phyloP scores from a whole-genome alignment of 2,329 filamentous ascomycete species.

The Albifimbria verrucaria region DNA sequence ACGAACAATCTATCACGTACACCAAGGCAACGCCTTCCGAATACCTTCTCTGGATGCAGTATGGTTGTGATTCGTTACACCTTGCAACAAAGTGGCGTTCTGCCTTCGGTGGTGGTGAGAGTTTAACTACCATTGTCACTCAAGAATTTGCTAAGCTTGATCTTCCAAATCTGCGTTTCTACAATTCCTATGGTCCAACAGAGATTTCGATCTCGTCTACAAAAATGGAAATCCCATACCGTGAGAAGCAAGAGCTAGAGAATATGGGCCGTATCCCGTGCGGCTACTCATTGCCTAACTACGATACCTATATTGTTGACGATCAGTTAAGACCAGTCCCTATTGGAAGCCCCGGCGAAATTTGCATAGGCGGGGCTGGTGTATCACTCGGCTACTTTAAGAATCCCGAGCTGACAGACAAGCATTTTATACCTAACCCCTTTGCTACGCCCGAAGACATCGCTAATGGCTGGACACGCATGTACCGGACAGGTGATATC shows the following conservation, averaged over 20 bases:
- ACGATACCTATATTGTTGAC: slow-evolving; percentile 40
- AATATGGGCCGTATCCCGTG: slow-evolving; percentile 12
- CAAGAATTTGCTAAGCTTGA: slow-evolving; percentile 10
- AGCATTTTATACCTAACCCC: slow-evolving; percentile 12
- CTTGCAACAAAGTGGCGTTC: slow-evolving; percentile 3
- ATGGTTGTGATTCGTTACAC: neutral
- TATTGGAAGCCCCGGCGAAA: slow-evolving; percentile 15
- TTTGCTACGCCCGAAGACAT: slow-evolving; percentile 8
- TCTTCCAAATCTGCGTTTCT: slow-evolving; percentile 4
- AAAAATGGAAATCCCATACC: neutral
- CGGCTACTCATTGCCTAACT: slow-evolving; percentile 23
- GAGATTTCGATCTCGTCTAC: slow-evolving; percentile 5
- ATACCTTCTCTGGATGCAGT: slow-evolving; percentile 7
- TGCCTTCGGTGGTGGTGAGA: slow-evolving; percentile 14
- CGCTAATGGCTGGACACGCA: slow-evolving; percentile 15
- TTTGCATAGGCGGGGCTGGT: slow-evolving; percentile 32
- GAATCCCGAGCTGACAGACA: slow-evolving; percentile 11
- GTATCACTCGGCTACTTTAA: slow-evolving; percentile 38
- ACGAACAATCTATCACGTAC: slow-evolving; percentile 6
- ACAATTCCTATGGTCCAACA: slow-evolving; percentile 11
- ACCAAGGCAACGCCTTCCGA: slow-evolving; percentile 8
- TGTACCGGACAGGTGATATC: slow-evolving; percentile 39
- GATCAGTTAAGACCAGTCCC: slow-evolving; percentile 12
- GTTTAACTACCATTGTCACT: slow-evolving; percentile 7
- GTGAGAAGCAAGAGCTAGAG: slow-evolving; percentile 13